Evolutionary conservation across 1,284 basidiomycete species (phyloP).

Genomic region (Vanrija pseudolonga): DNA sequence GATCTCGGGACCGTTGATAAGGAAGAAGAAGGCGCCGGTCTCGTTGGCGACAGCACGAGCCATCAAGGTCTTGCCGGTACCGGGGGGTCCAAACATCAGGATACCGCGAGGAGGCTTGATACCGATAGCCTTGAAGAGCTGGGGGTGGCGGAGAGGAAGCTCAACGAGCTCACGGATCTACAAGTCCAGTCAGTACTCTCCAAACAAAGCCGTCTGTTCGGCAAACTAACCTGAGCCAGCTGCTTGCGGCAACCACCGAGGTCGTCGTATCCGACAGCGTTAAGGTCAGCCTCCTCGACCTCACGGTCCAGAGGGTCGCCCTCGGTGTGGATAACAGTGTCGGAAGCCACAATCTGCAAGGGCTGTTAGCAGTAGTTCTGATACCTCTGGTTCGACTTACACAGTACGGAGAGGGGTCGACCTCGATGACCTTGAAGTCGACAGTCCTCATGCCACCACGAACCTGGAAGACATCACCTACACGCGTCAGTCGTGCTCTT

Average conservation of each 20-base stretch:
- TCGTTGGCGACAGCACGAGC: conserved; percentile 98
- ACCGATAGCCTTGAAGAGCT: conserved; percentile 99
- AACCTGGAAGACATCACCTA: conserved; percentile 96
- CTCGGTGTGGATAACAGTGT: conserved; percentile 58
- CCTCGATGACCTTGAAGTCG: conserved; percentile 78
- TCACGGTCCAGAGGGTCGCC: conserved; percentile 98
- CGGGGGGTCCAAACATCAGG: conserved; percentile 92
- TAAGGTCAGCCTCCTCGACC: conserved; percentile 95
- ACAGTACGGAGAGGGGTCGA: conserved; percentile 44
- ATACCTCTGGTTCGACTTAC: conserved; percentile 16
- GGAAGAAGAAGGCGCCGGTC: conserved; percentile 99
- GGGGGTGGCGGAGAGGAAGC: conserved; percentile 93
- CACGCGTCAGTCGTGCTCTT: conserved; percentile 50
- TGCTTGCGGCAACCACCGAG: conserved; percentile 99
- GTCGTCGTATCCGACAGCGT: conserved; percentile 98
- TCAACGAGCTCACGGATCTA: conserved; percentile 96
- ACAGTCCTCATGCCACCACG: conserved; percentile 96
- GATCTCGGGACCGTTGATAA: conserved; percentile 99
- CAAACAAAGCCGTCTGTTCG: too few relatives aligned
- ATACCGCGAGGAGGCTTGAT: conserved; percentile 99
- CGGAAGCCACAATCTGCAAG: conserved; percentile 43
- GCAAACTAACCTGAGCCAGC: conserved; percentile 70
- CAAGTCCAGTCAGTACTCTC: too few relatives aligned
- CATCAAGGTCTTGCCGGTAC: conserved; percentile 98
- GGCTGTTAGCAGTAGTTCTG: not conserved